These are phyloP conservation scores for Neonectria coccinea DNA, from an alignment of 2,329 filamentous ascomycete species.

Conservation along the genomic window DNA sequence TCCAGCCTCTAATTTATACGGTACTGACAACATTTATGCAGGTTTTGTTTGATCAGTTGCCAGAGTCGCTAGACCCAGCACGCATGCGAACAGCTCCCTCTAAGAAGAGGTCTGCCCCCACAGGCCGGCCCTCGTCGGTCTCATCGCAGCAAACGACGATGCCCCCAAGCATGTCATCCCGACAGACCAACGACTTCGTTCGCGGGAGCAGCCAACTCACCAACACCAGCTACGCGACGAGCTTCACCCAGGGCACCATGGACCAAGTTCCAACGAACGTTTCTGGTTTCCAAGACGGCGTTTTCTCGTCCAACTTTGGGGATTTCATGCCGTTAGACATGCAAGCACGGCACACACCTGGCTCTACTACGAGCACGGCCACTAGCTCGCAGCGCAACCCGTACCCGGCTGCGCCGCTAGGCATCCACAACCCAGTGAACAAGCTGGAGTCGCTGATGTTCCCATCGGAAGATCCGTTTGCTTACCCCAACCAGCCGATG, in stretches of 20 bases:
- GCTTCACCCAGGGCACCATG: slow-evolving; percentile 48
- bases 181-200: slow-evolving; percentile 51
- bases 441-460: slow-evolving; percentile 86
- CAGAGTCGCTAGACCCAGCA: slow-evolving; percentile 73
- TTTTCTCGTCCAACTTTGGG: slow-evolving; percentile 55
- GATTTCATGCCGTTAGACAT: slow-evolving; percentile 62
- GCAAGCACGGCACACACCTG: slow-evolving; percentile 56
- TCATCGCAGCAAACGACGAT: slow-evolving; percentile 47
- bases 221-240: slow-evolving; percentile 44
- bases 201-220: slow-evolving; percentile 45
- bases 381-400: slow-evolving; percentile 54
- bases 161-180: slow-evolving; percentile 48
- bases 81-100: slow-evolving; percentile 55
- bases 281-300: slow-evolving; percentile 50
- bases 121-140: slow-evolving; percentile 48
- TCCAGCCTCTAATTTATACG: slow-evolving; percentile 33
- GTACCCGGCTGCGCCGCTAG: slow-evolving; percentile 49
- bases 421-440: slow-evolving; percentile 63
- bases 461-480: slow-evolving; percentile 80
- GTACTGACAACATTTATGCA: slow-evolving; percentile 50
- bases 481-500: slow-evolving; percentile 82
- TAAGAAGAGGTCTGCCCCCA: slow-evolving; percentile 68
- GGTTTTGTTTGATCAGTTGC: slow-evolving; percentile 86
- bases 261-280: slow-evolving; percentile 50
- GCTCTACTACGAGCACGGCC: slow-evolving; percentile 56